These are phyloP conservation scores for Candida patagonica DNA, from an alignment of 805 yeast species.

Conservation along the genomic window DNA sequence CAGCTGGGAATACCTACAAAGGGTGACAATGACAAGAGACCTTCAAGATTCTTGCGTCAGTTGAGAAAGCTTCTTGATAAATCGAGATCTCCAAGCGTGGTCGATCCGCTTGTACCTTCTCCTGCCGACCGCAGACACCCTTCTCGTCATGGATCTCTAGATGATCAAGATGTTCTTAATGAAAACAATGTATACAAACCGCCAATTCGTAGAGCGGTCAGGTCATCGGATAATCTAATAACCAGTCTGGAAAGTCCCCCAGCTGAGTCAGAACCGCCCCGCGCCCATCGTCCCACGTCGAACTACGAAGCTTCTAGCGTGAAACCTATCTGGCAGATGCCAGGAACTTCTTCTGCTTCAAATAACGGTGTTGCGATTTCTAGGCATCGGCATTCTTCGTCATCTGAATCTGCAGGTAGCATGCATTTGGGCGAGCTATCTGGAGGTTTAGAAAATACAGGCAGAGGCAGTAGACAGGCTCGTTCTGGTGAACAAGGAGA, in stretches of 20 bases:
- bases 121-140: background rate
- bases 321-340: background rate
- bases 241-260: background rate
- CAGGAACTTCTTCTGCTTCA: background rate
- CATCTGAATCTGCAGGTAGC: background rate
- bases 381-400: background rate
- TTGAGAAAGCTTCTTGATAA: constrained; percentile 37
- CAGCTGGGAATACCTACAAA: constrained; percentile 24
- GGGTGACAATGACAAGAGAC: constrained; percentile 39
- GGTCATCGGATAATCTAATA: constrained; percentile 1
- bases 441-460: no score
- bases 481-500: no score
- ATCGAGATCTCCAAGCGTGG: constrained; percentile 14
- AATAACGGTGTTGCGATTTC: background rate
- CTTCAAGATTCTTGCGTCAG: constrained; percentile 46
- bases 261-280: background rate
- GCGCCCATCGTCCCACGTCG: background rate
- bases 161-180: background rate
- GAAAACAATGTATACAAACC: background rate
- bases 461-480: no score
- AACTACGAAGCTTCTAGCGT: background rate
- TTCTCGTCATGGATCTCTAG: background rate
- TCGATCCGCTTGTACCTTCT: constrained; percentile 1
- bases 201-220: background rate
- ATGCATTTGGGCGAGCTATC: no score